Evolutionary conservation across 2,329 filamentous ascomycete species (phyloP), one percentile per base, ranked within the genome.

Genomic region (Akanthomyces dipterigenus): DNA sequence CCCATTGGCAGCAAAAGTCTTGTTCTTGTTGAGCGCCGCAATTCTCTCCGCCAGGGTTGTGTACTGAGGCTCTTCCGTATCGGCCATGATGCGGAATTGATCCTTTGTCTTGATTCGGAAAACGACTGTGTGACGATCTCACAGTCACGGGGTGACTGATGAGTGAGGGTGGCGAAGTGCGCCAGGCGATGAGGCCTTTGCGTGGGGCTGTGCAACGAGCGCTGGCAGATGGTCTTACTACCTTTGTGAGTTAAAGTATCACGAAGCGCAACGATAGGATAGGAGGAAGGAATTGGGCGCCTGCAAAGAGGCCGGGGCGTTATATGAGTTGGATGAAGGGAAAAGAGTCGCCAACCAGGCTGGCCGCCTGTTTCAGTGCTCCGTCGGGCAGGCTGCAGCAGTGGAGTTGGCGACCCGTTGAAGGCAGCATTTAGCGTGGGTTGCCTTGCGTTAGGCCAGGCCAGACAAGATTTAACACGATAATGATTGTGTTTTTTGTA

Each of bases 31-130:
- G 64, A 88, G 77, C 34, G 85, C 85, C 11, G 85, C 84, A 64
- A 88, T 88, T 57, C 85, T 79, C 71, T 87, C 83, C 5, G 82
- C 80, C 28, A 88, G 77, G 8, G 81, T 81, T 62, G 76, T 85
- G 71, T 85, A 87, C 64, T 81, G 81, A 43, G 83, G 83, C 68
- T 87, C 85, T 67, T 86, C 82, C 49, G 79, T 76, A 57, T 88
- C 85, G 8, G 83, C 78, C 85, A 88, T 88, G 62, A 55, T 65
- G 45, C 20, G 22, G 3, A n/a, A 38, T 42, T 20, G 16, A 24
- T 3, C 8, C 34, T 14, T 24, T 8, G 18, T 12, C 11, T 36
- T 36, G 45, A 24, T 49, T 38, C 11, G 45, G 20, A 43, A 34
- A 28, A 50, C 11, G 20, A n/a, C 42, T 34, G 18, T 48, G 31